These are phyloP conservation scores for Phaeomoniella chlamydospora DNA, from an alignment of 2,329 filamentous ascomycete species.

Conservation along the genomic window DNA sequence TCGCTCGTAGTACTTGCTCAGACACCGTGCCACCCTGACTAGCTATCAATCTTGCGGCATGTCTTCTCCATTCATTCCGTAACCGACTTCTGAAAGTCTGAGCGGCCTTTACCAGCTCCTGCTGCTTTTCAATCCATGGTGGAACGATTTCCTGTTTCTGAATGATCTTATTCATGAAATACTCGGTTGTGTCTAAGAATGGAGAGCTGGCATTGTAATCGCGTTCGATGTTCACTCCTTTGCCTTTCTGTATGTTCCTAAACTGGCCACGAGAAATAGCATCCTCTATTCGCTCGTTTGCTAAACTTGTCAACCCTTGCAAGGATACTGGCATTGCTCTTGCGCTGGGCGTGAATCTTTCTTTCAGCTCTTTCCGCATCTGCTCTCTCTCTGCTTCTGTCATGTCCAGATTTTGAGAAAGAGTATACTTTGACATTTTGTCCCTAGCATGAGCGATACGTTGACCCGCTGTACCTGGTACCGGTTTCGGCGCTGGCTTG, in stretches of 20 bases:
- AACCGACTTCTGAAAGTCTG: conserved; percentile 59
- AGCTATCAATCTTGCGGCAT: conserved; percentile 65
- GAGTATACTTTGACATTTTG: conserved; percentile 38
- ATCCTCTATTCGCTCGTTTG: conserved; percentile 86
- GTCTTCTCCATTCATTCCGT: conserved; percentile 69
- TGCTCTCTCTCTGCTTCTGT: conserved; percentile 60
- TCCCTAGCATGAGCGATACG: conserved; percentile 45
- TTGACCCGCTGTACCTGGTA: conserved; percentile 26
- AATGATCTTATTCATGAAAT: conserved; percentile 98
- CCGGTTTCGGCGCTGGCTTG: conserved; percentile 27
- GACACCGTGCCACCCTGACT: conserved; percentile 61
- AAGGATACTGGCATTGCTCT: conserved; percentile 63
- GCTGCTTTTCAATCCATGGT: conserved; percentile 98
- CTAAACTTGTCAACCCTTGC: conserved; percentile 64
- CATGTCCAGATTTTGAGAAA: conserved; percentile 40
- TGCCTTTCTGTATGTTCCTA: conserved; percentile 66
- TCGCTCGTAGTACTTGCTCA: conserved; percentile 56
- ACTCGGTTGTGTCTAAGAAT: conserved; percentile 91
- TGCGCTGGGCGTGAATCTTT: conserved; percentile 62
- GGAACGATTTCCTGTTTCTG: conserved; percentile 90
- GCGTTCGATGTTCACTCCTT: conserved; percentile 52
- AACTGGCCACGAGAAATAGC: conserved; percentile 89
- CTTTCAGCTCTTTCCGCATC: conserved; percentile 58
- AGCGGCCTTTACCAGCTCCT: conserved; percentile 61
- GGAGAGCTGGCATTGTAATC: conserved; percentile 73